phyloP scores from a whole-genome alignment of 352 stramenopile genomes.

The Globisporangium rhizosaccharum region DNA sequence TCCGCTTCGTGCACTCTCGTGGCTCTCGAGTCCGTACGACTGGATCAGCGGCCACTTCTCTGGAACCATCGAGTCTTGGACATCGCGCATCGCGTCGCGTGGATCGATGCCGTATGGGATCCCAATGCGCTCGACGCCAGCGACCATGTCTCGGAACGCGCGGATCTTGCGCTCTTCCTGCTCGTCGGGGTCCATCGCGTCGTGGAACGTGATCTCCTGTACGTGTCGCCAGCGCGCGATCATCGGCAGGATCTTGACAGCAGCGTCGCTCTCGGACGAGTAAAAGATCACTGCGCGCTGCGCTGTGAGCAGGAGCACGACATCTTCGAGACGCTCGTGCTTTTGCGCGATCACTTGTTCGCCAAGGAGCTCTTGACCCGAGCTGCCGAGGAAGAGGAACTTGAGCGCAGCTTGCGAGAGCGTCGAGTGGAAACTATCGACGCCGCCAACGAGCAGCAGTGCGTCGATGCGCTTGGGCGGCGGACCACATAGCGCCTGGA shows the following conservation, averaged over 20 bases:
- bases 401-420: constrained; percentile 62
- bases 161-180: constrained; percentile 63
- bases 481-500: constrained; percentile 46
- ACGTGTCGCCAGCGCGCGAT: constrained; percentile 68
- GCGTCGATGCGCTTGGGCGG: constrained; percentile 26
- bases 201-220: constrained; percentile 56
- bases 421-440: constrained; percentile 66
- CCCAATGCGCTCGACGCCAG: constrained; percentile 34
- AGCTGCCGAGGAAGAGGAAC: constrained; percentile 67
- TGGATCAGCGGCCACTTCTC: constrained; percentile 79
- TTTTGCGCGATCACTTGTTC: constrained; percentile 69
- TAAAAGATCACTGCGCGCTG: constrained; percentile 51
- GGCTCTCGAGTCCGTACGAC: constrained; percentile 51
- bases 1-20: constrained; percentile 6
- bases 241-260: constrained; percentile 51
- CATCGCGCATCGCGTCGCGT: constrained; percentile 17
- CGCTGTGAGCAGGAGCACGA: constrained; percentile 52
- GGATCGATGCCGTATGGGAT: constrained; percentile 45
- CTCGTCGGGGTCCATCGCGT: constrained; percentile 61
- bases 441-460: constrained; percentile 59
- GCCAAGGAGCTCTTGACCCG: constrained; percentile 64
- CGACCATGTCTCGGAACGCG: constrained; percentile 63
- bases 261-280: constrained; percentile 57
- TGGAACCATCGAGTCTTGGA: constrained; percentile 45
- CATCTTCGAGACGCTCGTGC: constrained; percentile 60